Base-by-base conservation (phyloP, 352 stramenopile genomes). In the Phytophthora palmivora region DNA sequence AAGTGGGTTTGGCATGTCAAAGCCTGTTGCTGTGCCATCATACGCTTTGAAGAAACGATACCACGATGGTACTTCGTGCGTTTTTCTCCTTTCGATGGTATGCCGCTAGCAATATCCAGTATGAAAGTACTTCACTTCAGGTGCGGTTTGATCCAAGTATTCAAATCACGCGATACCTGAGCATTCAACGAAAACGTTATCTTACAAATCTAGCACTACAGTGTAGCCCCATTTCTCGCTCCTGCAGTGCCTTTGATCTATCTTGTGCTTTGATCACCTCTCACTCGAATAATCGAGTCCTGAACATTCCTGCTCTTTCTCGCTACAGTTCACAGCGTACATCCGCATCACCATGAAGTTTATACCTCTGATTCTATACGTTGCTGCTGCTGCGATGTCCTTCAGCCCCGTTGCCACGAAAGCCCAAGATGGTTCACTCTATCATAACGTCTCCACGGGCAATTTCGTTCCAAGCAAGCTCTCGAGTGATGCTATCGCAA, bases 401-500 rank as follows among this genome's bases (percentile, higher is more conserved):
- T 30, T 63, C 1, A n/a, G 19, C 28, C 46, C 16, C 1, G 0
- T 36, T 12, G 3, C 12, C 10, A 36, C 34, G 15, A 24, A 36
- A 8, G 58, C 50, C 39, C 51, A 68, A 53, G 52, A 33, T 32
- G 52, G 52, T 4, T 68, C 52, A 18, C 43, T 14, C 33, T 48
- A 41, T 12, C 16, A 26, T 28, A 63, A 42, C 18, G 34, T 55
- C 3, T 56, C 42, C 3, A 43, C 50, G 3, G n/a, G 10, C 6
- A 49, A 67, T 22, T 32, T 59, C 22, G 15, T 36, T 5, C 43
- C 50, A 9, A 28, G 24, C 41, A 63, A 63, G 16, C 49, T 79
- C 30, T 82, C 83, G n/a, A 49, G 81, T 10, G 57, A 71, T 12
- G 55, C 63, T 7, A 71, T 61, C 1, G 54, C 55, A 4, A 50